phyloP scores from a whole-genome alignment of 495 filamentous ascomycete species.

The Chaetomidium leptoderma region DNA sequence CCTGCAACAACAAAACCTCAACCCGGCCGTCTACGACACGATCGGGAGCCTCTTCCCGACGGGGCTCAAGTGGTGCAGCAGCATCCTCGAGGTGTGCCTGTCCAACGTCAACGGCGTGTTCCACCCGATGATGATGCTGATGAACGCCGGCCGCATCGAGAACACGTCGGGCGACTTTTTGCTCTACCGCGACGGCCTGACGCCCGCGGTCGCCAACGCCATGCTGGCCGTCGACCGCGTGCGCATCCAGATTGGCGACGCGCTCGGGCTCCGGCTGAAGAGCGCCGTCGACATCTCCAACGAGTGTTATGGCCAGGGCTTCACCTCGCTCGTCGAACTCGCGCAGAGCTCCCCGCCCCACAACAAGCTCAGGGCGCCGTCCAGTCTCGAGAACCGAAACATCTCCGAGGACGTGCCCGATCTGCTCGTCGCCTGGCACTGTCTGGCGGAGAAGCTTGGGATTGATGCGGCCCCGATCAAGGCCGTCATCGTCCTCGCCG shows the following conservation, averaged over 20 bases:
- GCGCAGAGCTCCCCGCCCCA: neutral
- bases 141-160: constrained; percentile 4
- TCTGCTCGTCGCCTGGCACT: neutral
- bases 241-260: neutral
- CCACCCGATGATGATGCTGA: neutral
- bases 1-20: neutral
- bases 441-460: neutral
- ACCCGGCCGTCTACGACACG: neutral
- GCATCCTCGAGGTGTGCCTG: neutral
- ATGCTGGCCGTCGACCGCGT: neutral
- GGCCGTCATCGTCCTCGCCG: neutral
- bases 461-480: neutral
- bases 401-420: neutral
- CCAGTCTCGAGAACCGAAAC: neutral
- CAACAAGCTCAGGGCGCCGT: neutral
- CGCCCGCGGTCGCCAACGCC: neutral
- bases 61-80: neutral
- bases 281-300: constrained; percentile 2
- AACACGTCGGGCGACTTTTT: neutral
- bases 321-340: neutral
- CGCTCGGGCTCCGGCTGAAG: neutral
- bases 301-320: neutral
- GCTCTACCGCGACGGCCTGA: neutral
- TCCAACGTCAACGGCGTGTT: constrained; percentile 6
- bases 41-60: neutral